Percentiles rank a stretch among this genome's conserved stretches.
Conservation (phyloP, 1,284 basidiomycete genomes). For the Irpex rosettiformis region DNA sequence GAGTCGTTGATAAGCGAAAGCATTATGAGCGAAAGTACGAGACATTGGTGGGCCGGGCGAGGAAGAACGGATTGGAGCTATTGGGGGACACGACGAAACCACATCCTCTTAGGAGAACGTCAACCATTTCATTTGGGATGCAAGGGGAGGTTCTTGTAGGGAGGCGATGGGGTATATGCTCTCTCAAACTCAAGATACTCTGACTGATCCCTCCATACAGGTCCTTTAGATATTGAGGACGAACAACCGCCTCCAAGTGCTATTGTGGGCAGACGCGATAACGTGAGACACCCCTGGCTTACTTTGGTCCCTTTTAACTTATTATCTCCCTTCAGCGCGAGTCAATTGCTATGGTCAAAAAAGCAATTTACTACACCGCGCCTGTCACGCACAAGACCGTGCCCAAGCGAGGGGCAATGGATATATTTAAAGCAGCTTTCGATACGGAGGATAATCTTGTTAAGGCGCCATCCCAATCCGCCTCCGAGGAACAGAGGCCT, state of each 20-base stretch:
- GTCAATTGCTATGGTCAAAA: constrained; percentile 52
- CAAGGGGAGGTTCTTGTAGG: constrained; percentile 20
- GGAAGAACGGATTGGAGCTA: constrained; percentile 42
- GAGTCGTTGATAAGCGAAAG: constrained; percentile 37
- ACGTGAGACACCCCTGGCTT: constrained; percentile 33
- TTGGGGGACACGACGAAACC: constrained; percentile 17
- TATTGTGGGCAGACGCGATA: constrained; percentile 61
- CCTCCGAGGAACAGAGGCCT: constrained; percentile 51
- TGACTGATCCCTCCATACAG: constrained; percentile 19
- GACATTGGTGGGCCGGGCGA: constrained; percentile 41
- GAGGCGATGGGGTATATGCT: constrained; percentile 25
- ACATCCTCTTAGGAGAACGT: constrained; percentile 8
- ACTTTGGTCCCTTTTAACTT: neutral
- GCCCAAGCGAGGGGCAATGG: constrained; percentile 43
- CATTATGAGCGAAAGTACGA: constrained; percentile 39
- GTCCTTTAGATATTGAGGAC: constrained; percentile 53
- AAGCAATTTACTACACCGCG: constrained; percentile 53
- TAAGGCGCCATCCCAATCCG: constrained; percentile 49
- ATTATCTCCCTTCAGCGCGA: constrained; percentile 38
- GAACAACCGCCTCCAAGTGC: constrained; percentile 61
- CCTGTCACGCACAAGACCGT: constrained; percentile 51
- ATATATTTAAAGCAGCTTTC: constrained; percentile 46
- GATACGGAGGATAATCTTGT: constrained; percentile 48
- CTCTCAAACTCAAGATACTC: neutral
- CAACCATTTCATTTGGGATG: constrained; percentile 14